Percentiles rank a stretch among this genome's conserved stretches.
These are phyloP conservation scores for Aspergillus vadensis DNA, from an alignment of 2,329 filamentous ascomycete genomes.

Conservation along the genomic window DNA sequence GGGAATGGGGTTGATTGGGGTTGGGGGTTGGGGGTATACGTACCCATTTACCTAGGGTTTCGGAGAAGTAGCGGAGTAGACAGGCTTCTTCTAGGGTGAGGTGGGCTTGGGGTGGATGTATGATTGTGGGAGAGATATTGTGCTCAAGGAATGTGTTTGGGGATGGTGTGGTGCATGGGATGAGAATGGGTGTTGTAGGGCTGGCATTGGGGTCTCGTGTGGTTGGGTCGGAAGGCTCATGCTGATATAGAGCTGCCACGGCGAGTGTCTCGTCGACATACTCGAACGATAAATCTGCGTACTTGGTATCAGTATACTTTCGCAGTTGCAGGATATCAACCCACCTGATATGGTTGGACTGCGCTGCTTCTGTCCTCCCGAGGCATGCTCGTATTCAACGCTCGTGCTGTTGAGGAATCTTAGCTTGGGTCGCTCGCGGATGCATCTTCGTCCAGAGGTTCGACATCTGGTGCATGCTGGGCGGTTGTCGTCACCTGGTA, in stretches of 20 bases:
- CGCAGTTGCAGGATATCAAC: background rate
- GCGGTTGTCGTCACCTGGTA: conserved; percentile 10
- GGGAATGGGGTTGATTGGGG: too few species aligned
- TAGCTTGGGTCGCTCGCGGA: background rate
- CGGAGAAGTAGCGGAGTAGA: conserved; percentile 22
- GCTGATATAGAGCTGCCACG: conserved; percentile 4
- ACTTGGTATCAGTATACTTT: too few species aligned
- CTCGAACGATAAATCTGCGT: background rate
- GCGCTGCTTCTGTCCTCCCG: background rate
- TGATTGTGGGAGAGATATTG: background rate
- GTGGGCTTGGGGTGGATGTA: background rate
- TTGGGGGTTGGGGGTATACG: background rate
- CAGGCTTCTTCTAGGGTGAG: conserved; percentile 20
- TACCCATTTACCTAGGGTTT: conserved; percentile 23
- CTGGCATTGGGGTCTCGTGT: background rate
- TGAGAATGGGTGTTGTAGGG: background rate
- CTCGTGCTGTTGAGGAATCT: conserved; percentile 10
- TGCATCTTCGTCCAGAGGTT: conserved; percentile 12
- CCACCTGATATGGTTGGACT: background rate
- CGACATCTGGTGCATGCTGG: conserved; percentile 17
- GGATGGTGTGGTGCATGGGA: background rate
- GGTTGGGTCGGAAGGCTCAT: background rate
- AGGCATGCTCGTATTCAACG: background rate
- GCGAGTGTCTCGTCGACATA: conserved; percentile 17
- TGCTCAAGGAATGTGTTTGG: background rate